Evolutionary conservation across 495 filamentous ascomycete genomes (phyloP).

Genomic region (Podospora pseudopauciseta): DNA sequence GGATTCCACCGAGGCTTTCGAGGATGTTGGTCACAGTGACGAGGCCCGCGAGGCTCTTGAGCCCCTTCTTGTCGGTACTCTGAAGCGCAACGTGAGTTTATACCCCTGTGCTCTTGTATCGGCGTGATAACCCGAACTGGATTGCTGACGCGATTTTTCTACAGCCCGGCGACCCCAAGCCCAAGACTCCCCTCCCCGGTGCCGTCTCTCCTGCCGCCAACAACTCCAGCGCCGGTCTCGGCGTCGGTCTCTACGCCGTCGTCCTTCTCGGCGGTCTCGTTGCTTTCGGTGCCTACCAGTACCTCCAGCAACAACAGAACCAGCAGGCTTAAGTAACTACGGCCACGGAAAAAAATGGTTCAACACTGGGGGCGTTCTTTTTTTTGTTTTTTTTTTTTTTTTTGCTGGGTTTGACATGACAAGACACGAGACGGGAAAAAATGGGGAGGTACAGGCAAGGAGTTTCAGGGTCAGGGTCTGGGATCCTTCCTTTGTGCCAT

Average conservation of each 20-base stretch:
- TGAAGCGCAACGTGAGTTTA: slow-evolving; percentile 76
- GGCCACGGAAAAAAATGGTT: neutral
- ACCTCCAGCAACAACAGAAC: slow-evolving; percentile 62
- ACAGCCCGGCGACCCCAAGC: slow-evolving; percentile 81
- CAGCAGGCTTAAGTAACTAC: slow-evolving; percentile 27
- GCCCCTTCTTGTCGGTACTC: slow-evolving; percentile 67
- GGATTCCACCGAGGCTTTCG: slow-evolving; percentile 97
- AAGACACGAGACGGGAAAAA: neutral
- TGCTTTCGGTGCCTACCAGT: slow-evolving; percentile 85
- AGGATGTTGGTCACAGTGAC: slow-evolving; percentile 99
- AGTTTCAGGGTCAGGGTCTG: slow-evolving; percentile 3
- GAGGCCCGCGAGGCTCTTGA: slow-evolving; percentile 94
- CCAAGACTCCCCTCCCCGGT: slow-evolving; percentile 50
- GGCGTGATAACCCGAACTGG: slow-evolving; percentile 1
- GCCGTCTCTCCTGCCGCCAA: slow-evolving; percentile 48
- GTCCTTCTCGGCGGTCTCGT: slow-evolving; percentile 71
- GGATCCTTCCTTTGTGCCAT: neutral
- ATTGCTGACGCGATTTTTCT: slow-evolving; percentile 15
- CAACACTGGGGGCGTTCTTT: neutral
- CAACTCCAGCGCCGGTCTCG: slow-evolving; percentile 55
- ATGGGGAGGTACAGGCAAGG: neutral
- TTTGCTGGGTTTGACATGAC: neutral
- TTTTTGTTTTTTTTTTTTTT: neutral
- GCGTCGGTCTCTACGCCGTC: slow-evolving; percentile 78
- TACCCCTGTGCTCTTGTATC: neutral